phyloP scores from a whole-genome alignment of 306 rosid genomes.

The Vigna mungo region DNA sequence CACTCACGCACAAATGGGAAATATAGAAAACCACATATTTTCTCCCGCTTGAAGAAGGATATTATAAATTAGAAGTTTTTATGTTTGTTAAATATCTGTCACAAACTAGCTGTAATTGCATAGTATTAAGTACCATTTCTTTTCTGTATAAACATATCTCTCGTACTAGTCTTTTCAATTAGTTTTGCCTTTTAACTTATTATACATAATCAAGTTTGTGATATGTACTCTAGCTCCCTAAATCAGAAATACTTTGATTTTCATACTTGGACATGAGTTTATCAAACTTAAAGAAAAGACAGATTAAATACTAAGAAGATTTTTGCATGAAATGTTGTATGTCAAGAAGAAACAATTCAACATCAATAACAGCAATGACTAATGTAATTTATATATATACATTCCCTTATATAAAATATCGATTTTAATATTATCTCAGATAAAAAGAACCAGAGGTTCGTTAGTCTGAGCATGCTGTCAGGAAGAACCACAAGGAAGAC shows the following conservation, averaged over 20 bases:
- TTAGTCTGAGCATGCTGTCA: background rate
- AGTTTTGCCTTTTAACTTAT: too few species aligned
- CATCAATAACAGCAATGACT: conserved; percentile 1
- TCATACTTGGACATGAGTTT: background rate
- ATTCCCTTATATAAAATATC: background rate
- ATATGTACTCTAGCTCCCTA: too few species aligned
- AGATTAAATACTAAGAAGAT: background rate
- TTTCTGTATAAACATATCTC: too few species aligned
- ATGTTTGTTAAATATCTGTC: too few species aligned
- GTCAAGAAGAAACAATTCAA: background rate
- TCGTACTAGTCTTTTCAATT: too few species aligned
- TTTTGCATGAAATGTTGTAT: background rate
- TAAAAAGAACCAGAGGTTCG: background rate
- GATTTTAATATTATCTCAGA: background rate
- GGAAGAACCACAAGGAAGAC: conserved; percentile 1
- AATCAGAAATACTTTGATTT: background rate
- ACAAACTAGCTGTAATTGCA: too few species aligned
- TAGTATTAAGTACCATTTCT: too few species aligned
- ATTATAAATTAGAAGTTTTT: too few species aligned
- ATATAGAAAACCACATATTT: too few species aligned
- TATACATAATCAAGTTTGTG: background rate
- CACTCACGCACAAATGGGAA: too few species aligned
- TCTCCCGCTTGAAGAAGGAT: too few species aligned
- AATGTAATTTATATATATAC: conserved; percentile 19
- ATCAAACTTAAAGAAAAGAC: background rate